Base-by-base conservation (phyloP, 1,284 basidiomycete species). In the Cutaneotrichosporon sp. region DNA sequence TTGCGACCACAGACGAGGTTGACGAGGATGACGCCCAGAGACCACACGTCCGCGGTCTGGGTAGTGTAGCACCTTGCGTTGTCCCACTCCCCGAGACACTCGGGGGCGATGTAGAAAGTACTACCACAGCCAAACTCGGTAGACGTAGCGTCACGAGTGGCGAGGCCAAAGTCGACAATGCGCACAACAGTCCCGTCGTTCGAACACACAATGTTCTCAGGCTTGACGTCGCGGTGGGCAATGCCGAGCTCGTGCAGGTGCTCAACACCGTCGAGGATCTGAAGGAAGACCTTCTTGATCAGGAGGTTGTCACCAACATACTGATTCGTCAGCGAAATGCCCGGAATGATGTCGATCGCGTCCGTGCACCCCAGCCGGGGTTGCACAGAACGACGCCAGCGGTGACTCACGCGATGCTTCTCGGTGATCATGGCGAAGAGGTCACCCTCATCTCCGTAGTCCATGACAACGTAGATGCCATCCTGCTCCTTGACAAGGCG, bases 181-280 rank as follows among this genome's bases (percentile, higher is more conserved):
- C 91, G 87, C 62, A 98, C 87, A 60, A 87, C 85, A 66, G 87
- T 84, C 65, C 94, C 94, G 74, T 80, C 80, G 27, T 80, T 74
- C 83, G 91, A 80, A 81, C 93, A 97, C 65, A 99, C 85, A 71
- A 99, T 89, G 81, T 99, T 99, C 82, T 98, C 97, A 2, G 95
- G 95, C 82, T 98, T 99, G 75, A 99, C 84, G 79, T 98, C 95
- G 58, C 95, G 91, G 80, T 98, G 95, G 81, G 91, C 95, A 74
- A 98, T 93, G 47, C 85, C 84, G 29, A 82, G 76, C 43, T 71
- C 68, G 73, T 89, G 87, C 62, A 87, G 86, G 80, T 90, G 91
- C 70, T 93, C 90, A 73, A 98, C 91, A 58, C 93, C 92, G 73
- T 97, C 92, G 70, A 98, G 85, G 77, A 98, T 87, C 81, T 97